Percentiles rank a stretch among this genome's conserved stretches.
phyloP scores from a whole-genome alignment of 2,329 filamentous ascomycete genomes.

The Cladophialophora carrionii region DNA sequence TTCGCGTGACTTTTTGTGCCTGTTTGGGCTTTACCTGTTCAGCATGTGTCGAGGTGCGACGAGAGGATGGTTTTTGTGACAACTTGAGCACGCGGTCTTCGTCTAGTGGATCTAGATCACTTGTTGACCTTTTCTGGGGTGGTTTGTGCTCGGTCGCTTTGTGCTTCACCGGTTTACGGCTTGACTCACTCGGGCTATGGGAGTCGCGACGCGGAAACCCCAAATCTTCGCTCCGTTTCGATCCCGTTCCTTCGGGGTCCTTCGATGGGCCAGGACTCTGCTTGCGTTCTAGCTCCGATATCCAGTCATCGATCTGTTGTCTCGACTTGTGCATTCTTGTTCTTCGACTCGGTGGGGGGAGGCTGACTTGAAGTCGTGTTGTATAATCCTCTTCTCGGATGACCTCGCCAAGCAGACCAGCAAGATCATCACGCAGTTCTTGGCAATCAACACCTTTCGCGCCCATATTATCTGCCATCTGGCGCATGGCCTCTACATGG shows the following conservation, averaged over 20 bases:
- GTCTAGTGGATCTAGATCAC: conserved; percentile 31
- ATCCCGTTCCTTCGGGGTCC: conserved; percentile 10
- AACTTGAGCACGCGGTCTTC: conserved; percentile 21
- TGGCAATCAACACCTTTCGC: conserved; percentile 66
- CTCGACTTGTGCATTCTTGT: conserved; percentile 22
- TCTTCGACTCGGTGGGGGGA: conserved; percentile 22
- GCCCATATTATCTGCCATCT: conserved; percentile 74
- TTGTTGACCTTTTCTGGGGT: conserved; percentile 35
- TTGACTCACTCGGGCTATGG: conserved; percentile 27
- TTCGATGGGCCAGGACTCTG: background rate
- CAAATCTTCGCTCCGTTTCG: conserved; percentile 12
- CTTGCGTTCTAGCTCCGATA: conserved; percentile 17
- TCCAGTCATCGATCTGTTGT: conserved; percentile 28
- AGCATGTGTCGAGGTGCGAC: conserved; percentile 21
- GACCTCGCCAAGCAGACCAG: conserved; percentile 48
- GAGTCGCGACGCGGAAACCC: conserved; percentile 6
- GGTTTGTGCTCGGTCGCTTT: conserved; percentile 23
- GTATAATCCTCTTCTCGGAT: conserved; percentile 37
- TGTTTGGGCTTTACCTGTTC: conserved; percentile 28
- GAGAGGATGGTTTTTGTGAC: conserved; percentile 22
- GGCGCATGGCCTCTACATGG: conserved; percentile 70
- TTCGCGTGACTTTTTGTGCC: conserved; percentile 16
- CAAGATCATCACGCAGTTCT: conserved; percentile 59
- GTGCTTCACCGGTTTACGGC: conserved; percentile 8
- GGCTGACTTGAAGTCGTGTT: conserved; percentile 35